Percentiles rank a stretch among this genome's conserved stretches.
These are phyloP conservation scores for Hibiscus trionum DNA, from an alignment of 345 rosid genomes.

Conservation along the genomic window DNA sequence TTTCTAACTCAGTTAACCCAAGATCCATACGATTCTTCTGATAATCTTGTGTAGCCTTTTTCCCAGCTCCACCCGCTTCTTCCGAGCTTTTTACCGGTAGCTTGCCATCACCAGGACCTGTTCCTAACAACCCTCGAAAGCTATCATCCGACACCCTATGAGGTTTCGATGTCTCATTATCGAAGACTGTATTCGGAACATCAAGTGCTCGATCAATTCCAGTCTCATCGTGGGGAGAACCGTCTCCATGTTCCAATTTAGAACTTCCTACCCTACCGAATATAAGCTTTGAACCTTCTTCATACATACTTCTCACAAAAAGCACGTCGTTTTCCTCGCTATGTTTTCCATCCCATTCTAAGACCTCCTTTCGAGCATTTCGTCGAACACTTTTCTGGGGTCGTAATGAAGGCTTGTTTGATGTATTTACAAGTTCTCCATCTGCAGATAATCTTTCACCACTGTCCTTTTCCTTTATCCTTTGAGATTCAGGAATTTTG, in stretches of 20 bases:
- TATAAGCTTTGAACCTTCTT: background rate
- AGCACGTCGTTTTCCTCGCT: slow-evolving; percentile 16
- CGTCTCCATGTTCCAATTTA: background rate
- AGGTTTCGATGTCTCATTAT: slow-evolving; percentile 6
- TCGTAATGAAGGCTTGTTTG: slow-evolving; percentile 18
- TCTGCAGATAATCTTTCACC: slow-evolving; percentile 5
- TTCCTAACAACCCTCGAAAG: slow-evolving; percentile 16
- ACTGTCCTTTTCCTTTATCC: slow-evolving; percentile 12
- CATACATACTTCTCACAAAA: slow-evolving; percentile 15
- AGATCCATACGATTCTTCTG: slow-evolving; percentile 83
- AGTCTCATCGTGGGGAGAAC: slow-evolving; percentile 10
- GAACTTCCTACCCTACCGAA: slow-evolving; percentile 1
- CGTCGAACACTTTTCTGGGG: slow-evolving; percentile 44
- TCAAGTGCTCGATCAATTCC: slow-evolving; percentile 13
- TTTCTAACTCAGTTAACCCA: slow-evolving; percentile 72
- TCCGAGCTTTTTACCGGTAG: slow-evolving; percentile 34
- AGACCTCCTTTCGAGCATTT: slow-evolving; percentile 30
- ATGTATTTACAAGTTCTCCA: slow-evolving; percentile 7
- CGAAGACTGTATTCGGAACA: background rate
- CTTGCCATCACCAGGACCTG: slow-evolving; percentile 17
- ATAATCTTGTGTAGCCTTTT: slow-evolving; percentile 60
- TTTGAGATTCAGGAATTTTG: background rate
- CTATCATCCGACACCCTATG: slow-evolving; percentile 3
- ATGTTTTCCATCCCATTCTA: slow-evolving; percentile 27
- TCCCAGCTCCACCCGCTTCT: slow-evolving; percentile 26